Base-by-base conservation (phyloP, 2,329 filamentous ascomycete species). In the Acarospora socialis region DNA sequence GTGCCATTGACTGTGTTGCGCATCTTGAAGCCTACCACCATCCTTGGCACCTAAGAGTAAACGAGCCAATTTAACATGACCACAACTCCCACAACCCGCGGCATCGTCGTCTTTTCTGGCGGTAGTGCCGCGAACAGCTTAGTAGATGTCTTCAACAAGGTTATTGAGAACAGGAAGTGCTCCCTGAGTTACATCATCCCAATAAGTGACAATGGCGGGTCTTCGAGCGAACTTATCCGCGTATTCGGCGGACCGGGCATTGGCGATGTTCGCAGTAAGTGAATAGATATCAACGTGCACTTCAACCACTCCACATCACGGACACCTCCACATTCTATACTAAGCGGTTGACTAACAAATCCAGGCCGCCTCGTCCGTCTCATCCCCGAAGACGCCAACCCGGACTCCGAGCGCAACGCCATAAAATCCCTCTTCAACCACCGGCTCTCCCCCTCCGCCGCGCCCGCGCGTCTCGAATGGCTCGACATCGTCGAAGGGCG, bases 151-250 rank as follows among this genome's bases (percentile, higher is more conserved):
- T 94, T 94, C 56, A 77, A 66, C 36, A 59, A 61, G 12, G 63
- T 81, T 20, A 64, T 70, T 8, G 56, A 74, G 40, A 75, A 67
- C 44, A 80, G 78, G 39, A 57, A 67, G 23, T 79, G 77, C 48
- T 61, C 68, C 3, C 59, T 92, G 24, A 82, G 73, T 56, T 92
- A 92, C 54, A 74, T 94, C 37, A 92, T 95, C 32, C 87, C 87
- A 21, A 93, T 94, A 51, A 90, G 81, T 43, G 87, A 95, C 58
- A 95, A 95, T 56, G 87, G 87, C 29, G 87, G 87, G 22, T 92
- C 81, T 45, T 92, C 84, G 2, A 92, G 82, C 26, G 87, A 95
- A 60, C 63, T 94, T 47, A 92, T 94, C 43, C 71, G 90, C 21
- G 84, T 95, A 21, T 90, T 95, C 57, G 90, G 87, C 9, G 90